These are phyloP conservation scores for Wickerhamomyces tratensis DNA, from an alignment of 805 yeast genomes.

Conservation along the genomic window DNA sequence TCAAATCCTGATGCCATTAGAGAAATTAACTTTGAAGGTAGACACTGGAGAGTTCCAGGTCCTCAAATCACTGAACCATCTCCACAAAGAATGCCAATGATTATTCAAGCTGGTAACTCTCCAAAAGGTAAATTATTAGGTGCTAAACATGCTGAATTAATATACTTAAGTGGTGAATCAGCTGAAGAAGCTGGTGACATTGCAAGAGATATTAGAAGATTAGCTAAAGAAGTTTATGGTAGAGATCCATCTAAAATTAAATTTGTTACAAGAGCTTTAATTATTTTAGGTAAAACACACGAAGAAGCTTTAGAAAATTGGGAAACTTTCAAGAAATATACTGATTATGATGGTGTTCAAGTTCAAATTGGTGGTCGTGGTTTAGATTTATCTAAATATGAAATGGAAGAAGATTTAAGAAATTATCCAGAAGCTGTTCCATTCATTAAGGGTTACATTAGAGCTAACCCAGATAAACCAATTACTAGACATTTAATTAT, in stretches of 20 bases:
- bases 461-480: constrained; percentile 1
- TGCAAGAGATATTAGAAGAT: constrained; percentile 20
- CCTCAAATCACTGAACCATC: constrained; percentile 30
- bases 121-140: constrained; percentile 29
- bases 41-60: constrained; percentile 28
- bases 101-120: constrained; percentile 33
- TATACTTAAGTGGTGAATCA: constrained; percentile 25
- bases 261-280: constrained; percentile 24
- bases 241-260: constrained; percentile 29
- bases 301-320: constrained; percentile 28
- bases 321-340: constrained; percentile 18
- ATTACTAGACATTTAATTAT: constrained; percentile 1
- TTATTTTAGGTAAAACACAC: constrained; percentile 26
- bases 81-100: constrained; percentile 31
- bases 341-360: constrained; percentile 27
- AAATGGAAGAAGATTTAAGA: constrained; percentile 22
- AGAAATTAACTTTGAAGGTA: constrained; percentile 27
- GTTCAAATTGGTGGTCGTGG: constrained; percentile 31
- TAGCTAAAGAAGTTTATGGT: constrained; percentile 22
- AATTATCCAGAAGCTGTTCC: constrained; percentile 3
- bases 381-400: constrained; percentile 24
- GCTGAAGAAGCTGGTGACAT: constrained; percentile 21
- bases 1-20: constrained; percentile 27
- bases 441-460: constrained; percentile 4
- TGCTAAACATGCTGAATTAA: constrained; percentile 30